Percentiles rank a stretch among this genome's conserved stretches.
Conservation (phyloP, 257 asterid genomes). For the Plantago major region DNA sequence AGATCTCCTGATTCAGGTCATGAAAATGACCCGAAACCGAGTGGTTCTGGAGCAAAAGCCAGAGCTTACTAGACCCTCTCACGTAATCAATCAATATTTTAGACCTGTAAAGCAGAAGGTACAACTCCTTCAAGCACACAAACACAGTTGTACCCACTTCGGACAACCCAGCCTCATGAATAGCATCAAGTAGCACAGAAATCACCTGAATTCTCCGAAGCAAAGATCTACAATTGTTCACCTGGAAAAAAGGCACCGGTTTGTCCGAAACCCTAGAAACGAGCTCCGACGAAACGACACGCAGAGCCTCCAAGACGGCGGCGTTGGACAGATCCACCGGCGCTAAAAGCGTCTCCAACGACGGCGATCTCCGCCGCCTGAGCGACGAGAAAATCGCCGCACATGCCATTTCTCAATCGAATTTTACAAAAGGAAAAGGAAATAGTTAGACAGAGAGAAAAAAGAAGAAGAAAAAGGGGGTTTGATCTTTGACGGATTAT, state of each 20-base stretch:
- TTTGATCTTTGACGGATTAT: neutral
- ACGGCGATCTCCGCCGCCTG: slow-evolving; percentile 81
- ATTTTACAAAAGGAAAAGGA: neutral
- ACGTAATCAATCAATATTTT: slow-evolving; percentile 75
- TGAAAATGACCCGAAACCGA: slow-evolving; percentile 78
- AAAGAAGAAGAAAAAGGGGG: neutral
- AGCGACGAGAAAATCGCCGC: slow-evolving; percentile 83
- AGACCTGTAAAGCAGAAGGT: slow-evolving; percentile 82
- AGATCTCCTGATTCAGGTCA: slow-evolving; percentile 76
- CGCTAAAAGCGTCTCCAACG: slow-evolving; percentile 72
- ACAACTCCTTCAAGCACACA: slow-evolving; percentile 88
- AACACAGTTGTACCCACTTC: slow-evolving; percentile 35
- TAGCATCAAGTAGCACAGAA: slow-evolving; percentile 53
- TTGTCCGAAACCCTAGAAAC: slow-evolving; percentile 42
- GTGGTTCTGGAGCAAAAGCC: slow-evolving; percentile 80
- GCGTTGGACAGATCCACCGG: slow-evolving; percentile 67
- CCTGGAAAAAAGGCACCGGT: slow-evolving; percentile 40
- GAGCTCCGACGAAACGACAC: slow-evolving; percentile 48
- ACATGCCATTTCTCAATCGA: slow-evolving; percentile 49
- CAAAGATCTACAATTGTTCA: slow-evolving; percentile 55
- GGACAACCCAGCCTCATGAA: slow-evolving; percentile 40
- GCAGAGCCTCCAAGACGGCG: slow-evolving; percentile 51
- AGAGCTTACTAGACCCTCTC: slow-evolving; percentile 62
- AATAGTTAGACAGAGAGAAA: neutral
- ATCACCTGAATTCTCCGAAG: slow-evolving; percentile 64